A percentile compares a stretch with the other conserved stretches of the same genome.
These are phyloP conservation scores for Pseudohalonectria lignicola DNA, from an alignment of 2,329 filamentous ascomycete species.

Conservation along the genomic window DNA sequence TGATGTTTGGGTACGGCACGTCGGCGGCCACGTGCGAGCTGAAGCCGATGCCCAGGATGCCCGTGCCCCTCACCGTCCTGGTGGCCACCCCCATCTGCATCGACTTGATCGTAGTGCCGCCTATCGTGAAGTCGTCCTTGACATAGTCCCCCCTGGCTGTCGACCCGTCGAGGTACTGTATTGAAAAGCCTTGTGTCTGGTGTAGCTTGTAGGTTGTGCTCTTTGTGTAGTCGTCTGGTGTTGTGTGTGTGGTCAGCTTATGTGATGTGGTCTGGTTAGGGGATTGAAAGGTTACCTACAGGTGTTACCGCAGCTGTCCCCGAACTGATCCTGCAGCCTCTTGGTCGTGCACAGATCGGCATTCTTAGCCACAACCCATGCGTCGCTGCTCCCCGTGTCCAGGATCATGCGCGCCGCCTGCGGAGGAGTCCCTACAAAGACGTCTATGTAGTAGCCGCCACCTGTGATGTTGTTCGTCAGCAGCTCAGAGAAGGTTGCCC, in stretches of 20 bases:
- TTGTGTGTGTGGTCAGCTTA: background rate
- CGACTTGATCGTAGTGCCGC: constrained; percentile 31
- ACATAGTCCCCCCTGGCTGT: constrained; percentile 46
- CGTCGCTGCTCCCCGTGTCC: constrained; percentile 54
- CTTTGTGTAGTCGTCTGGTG: constrained; percentile 24
- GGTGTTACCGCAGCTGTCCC: constrained; percentile 23
- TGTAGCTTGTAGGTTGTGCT: constrained; percentile 39
- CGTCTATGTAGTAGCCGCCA: constrained; percentile 44
- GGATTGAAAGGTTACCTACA: constrained; percentile 31
- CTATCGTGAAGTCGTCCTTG: constrained; percentile 41
- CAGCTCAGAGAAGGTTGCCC: constrained; percentile 18
- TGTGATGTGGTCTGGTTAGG: too few species aligned
- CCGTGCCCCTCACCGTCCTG: constrained; percentile 35
- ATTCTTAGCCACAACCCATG: constrained; percentile 37
- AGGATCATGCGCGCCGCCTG: constrained; percentile 44
- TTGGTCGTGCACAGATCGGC: constrained; percentile 27
- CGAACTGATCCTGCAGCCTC: constrained; percentile 20
- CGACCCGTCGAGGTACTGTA: constrained; percentile 49
- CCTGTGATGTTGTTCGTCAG: constrained; percentile 43
- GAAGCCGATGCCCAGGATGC: constrained; percentile 50
- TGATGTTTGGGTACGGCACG: constrained; percentile 42
- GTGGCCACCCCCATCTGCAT: constrained; percentile 46
- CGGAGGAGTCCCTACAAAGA: constrained; percentile 46
- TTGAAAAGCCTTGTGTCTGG: constrained; percentile 35
- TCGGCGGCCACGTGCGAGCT: constrained; percentile 33